Evolutionary conservation across 2,329 filamentous ascomycete species (phyloP), one percentile per base, ranked within the genome.

Genomic region (Fusarium staphyleae): DNA sequence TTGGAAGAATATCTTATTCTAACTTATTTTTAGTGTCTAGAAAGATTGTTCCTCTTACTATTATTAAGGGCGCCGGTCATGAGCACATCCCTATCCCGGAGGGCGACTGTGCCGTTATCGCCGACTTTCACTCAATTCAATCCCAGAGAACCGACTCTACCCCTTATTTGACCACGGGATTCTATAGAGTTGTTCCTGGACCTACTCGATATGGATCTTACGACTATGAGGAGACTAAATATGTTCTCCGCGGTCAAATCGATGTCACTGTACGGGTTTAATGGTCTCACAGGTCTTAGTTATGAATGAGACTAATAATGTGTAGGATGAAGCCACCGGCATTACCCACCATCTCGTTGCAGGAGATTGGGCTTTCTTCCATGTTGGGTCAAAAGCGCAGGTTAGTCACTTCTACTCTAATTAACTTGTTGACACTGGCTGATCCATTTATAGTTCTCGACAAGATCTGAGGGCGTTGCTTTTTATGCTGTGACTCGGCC

Each of bases 311-410:
- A 18, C 47, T 57, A 4, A 57, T 7, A 15, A 7, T 2, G 5
- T 7, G 4, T 11, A 57, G 53, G 55, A 60, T 5, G 57, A 60
- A 39, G 57, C 57, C 12, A 60, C 57, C 3, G 57, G 57, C 5
- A 60, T 48, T 5, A 60, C 57, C 13, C 56, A 60, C 19, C 57
- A 60, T 12, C 56, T 60, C 7, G 57, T 60, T 44, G 51, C 56
- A 6, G 57, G 57, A 57, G 57, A 60, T 24, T 60, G 55, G 55
- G 57, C 57, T 30, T 60, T 60, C 39, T 60, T 60, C 22, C 56
- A 60, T 8, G 57, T 60, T 18, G 57, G 57, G 15, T 60, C 57
- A 8, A 60, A 60, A 34, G 57, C 56, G 4, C 55, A 60, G 32
- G 56, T 57, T 12, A 16, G 37, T 37, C n/a, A n/a, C n/a, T n/a